A percentile compares a stretch with the other conserved stretches of the same genome.
phyloP scores from a whole-genome alignment of 2,329 filamentous ascomycete species.

The Claviceps purpurea region DNA sequence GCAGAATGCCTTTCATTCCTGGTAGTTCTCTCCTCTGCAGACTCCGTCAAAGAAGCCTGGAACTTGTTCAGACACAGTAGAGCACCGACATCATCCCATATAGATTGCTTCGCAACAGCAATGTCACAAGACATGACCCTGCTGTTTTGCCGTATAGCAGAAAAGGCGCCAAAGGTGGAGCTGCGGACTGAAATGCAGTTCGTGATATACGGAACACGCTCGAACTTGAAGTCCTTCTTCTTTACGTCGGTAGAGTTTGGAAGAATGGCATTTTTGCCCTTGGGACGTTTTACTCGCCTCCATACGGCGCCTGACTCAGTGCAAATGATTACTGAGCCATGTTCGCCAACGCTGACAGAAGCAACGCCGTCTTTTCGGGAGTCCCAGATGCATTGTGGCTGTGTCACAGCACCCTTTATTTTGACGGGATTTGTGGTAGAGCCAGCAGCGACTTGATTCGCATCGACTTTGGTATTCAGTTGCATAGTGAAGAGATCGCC shows the following conservation, averaged over 20 bases:
- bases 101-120: conserved; percentile 46
- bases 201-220: conserved; percentile 77
- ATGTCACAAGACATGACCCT: conserved; percentile 66
- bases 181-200: conserved; percentile 73
- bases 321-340: conserved; percentile 88
- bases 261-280: conserved; percentile 54
- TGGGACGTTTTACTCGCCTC: conserved; percentile 71
- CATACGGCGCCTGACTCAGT: conserved; percentile 89
- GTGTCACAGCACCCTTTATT: conserved; percentile 68
- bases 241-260: conserved; percentile 39
- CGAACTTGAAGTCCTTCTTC: conserved; percentile 88
- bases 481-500: conserved; percentile 83
- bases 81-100: conserved; percentile 62
- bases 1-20: conserved; percentile 28
- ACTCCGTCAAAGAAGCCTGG: conserved; percentile 22
- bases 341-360: conserved; percentile 80
- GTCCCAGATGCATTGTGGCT: conserved; percentile 75
- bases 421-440: conserved; percentile 91
- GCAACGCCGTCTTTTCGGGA: conserved; percentile 74
- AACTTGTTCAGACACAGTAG: conserved; percentile 57
- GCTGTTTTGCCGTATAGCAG: conserved; percentile 72
- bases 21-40: conserved; percentile 15
- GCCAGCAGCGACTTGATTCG: conserved; percentile 40
- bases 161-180: conserved; percentile 81
- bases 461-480: conserved; percentile 55